phyloP scores from a whole-genome alignment of 495 filamentous ascomycete genomes.

The Thozetella sp. region DNA sequence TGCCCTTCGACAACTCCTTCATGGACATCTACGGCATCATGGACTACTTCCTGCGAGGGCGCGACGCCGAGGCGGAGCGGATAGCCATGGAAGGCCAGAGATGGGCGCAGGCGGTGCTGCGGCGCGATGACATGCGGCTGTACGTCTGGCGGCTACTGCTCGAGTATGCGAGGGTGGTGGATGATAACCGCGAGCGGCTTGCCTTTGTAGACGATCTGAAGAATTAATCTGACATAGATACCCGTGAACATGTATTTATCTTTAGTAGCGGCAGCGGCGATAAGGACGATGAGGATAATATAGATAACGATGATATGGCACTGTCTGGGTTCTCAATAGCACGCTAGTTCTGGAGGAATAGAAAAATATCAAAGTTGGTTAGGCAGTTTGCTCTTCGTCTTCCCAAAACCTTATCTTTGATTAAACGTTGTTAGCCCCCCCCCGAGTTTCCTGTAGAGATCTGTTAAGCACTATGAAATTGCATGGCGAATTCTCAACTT shows the following conservation, averaged over 20 bases:
- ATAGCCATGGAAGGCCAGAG: conserved; percentile 64
- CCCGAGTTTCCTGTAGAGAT: too few species aligned
- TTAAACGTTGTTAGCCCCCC: conserved; percentile 4
- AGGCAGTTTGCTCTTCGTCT: conserved; percentile 38
- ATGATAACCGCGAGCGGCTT: conserved; percentile 49
- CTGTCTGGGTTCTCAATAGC: too few species aligned
- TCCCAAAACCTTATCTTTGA: conserved; percentile 3
- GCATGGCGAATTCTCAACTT: too few species aligned
- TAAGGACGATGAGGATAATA: conserved; percentile 19
- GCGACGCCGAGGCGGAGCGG: conserved; percentile 57
- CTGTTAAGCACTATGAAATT: too few species aligned
- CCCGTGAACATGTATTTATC: not conserved
- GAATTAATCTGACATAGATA: conserved; percentile 12
- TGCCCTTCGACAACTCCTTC: conserved; percentile 71
- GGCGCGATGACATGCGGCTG: conserved; percentile 72
- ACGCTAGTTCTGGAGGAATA: too few species aligned
- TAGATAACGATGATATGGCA: too few species aligned
- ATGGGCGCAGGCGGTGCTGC: conserved; percentile 68
- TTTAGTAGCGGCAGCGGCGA: not conserved
- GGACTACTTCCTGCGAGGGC: conserved; percentile 60
- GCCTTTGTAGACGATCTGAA: conserved; percentile 29
- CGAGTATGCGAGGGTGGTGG: conserved; percentile 70
- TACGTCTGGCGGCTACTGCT: conserved; percentile 71
- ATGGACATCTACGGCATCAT: conserved; percentile 68
- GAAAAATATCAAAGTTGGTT: too few species aligned